phyloP scores from a whole-genome alignment of 495 filamentous ascomycete species.

The Evansstolkia leycettana region DNA sequence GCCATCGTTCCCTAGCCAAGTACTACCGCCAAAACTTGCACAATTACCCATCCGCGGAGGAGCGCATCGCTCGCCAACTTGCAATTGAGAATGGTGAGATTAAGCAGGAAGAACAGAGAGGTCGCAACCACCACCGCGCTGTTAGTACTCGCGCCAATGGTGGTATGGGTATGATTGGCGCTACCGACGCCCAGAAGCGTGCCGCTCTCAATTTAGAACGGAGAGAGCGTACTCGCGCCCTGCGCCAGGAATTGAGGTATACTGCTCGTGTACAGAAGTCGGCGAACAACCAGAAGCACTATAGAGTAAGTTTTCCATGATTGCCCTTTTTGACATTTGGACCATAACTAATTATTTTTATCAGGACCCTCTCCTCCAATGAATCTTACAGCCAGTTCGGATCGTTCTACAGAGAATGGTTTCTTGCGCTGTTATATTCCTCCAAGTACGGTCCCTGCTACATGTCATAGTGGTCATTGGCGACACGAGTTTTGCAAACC shows the following conservation, averaged over 20 bases:
- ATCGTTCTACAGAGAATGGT: too few relatives aligned
- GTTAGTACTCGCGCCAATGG: constrained; percentile 55
- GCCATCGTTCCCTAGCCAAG: constrained; percentile 71
- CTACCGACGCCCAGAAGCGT: constrained; percentile 54
- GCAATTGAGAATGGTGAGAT: constrained; percentile 38
- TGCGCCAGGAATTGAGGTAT: constrained; percentile 44
- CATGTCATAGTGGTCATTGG: too few relatives aligned
- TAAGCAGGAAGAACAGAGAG: constrained; percentile 25
- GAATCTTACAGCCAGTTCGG: constrained; percentile 11
- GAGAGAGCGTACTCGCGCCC: constrained; percentile 48
- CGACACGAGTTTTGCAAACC: too few relatives aligned
- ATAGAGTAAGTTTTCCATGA: constrained; percentile 41
- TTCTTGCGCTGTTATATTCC: neutral
- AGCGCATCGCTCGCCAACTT: constrained; percentile 35
- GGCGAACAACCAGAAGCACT: constrained; percentile 67
- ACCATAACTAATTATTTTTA: constrained; percentile 9
- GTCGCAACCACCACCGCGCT: constrained; percentile 43
- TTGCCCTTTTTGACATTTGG: neutral
- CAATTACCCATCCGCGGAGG: constrained; percentile 59
- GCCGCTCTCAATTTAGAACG: constrained; percentile 52
- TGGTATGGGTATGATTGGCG: constrained; percentile 64
- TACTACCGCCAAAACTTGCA: constrained; percentile 92
- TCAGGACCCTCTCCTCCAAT: constrained; percentile 37
- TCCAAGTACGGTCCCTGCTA: too few relatives aligned
- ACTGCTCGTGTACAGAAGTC: constrained; percentile 51